Evolutionary conservation across 495 filamentous ascomycete species (phyloP), one percentile per base, ranked within the genome.

Genomic region (Margaritispora aquatica): DNA sequence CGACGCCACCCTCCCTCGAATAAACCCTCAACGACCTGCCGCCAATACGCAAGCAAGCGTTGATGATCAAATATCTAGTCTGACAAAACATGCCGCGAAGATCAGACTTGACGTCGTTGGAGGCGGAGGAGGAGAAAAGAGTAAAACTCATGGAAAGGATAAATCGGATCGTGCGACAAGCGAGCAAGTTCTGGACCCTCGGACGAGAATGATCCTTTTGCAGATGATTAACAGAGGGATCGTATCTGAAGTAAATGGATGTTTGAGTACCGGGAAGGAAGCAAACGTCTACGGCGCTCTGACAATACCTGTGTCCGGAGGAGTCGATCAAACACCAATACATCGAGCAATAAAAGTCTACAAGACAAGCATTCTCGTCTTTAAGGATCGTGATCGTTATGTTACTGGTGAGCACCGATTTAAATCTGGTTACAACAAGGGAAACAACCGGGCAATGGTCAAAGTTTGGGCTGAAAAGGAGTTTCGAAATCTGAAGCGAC

Each of bases 381-480:
- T 98, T 83, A 97, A 98, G 74, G 93, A 97, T 73, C 83, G 94
- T 44, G 90, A 96, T 67, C 88, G 89, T 61, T 98, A 98, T 69
- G 90, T 97, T 31, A 87, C 86, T 1, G 94, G 95, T 55, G 94
- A 97, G 70, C 90, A 90, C 72, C 79, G 95, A 27, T 91, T 92
- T 74, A 74, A 84, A 38, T 61, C 65, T n/a, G 93, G 92, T 34
- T 91, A 91, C 72, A 92, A 89, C 73, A 97, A 97, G 77, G 87
- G 84, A 58, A 93, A 88, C 73, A 94, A 89, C 71, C 82, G 92
- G 2, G 88, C 91, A 50, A 97, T 96, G 92, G 92, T 98, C 52
- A 94, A 96, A 71, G 73, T 96, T 46, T 98, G 94, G 94, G 94
- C 95, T 2, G 92, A 97, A 74, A 98, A 98, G 74, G 94, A 98